A percentile compares a stretch with the other conserved stretches of the same genome.
Conservation (phyloP, 2,329 filamentous ascomycete species). For the Lasiodiplodia theobromae region DNA sequence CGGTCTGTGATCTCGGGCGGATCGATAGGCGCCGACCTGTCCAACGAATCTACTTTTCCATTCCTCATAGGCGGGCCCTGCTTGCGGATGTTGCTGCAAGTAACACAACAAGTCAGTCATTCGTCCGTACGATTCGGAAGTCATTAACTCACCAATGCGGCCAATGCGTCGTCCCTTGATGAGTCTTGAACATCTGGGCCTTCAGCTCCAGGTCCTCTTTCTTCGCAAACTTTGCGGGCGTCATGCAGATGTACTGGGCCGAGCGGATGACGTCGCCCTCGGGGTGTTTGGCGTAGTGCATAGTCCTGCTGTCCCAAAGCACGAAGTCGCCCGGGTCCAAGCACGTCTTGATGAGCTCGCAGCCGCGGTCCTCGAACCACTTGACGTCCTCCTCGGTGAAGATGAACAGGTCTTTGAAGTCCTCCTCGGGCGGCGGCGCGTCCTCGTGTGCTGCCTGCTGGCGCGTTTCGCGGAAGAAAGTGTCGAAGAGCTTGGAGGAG, state of each 20-base stretch:
- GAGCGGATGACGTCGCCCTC: constrained; percentile 41
- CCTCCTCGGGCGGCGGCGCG: constrained; percentile 36
- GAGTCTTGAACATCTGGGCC: constrained; percentile 32
- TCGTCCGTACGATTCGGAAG: background rate
- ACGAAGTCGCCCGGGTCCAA: constrained; percentile 54
- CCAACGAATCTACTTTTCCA: constrained; percentile 10
- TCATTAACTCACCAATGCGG: constrained; percentile 22
- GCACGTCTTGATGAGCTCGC: constrained; percentile 49
- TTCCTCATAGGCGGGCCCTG: constrained; percentile 14
- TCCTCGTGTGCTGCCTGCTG: constrained; percentile 22
- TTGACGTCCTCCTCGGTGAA: constrained; percentile 53
- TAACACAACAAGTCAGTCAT: background rate
- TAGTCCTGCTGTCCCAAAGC: constrained; percentile 56
- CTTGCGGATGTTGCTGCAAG: constrained; percentile 5
- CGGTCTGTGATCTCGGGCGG: constrained; percentile 11
- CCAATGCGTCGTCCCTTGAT: constrained; percentile 21
- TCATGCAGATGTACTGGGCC: constrained; percentile 28
- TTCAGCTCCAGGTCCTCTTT: constrained; percentile 33
- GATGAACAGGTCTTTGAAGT: constrained; percentile 49
- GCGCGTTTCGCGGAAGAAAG: constrained; percentile 46
- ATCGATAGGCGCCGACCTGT: constrained; percentile 8
- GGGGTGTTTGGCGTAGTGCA: constrained; percentile 51
- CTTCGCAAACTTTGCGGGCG: constrained; percentile 22
- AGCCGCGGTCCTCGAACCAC: constrained; percentile 52
- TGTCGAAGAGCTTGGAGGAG: constrained; percentile 35